These are phyloP conservation scores for Oryza punctata DNA, from an alignment of 176 grass and related monocot species.

Conservation along the genomic window DNA sequence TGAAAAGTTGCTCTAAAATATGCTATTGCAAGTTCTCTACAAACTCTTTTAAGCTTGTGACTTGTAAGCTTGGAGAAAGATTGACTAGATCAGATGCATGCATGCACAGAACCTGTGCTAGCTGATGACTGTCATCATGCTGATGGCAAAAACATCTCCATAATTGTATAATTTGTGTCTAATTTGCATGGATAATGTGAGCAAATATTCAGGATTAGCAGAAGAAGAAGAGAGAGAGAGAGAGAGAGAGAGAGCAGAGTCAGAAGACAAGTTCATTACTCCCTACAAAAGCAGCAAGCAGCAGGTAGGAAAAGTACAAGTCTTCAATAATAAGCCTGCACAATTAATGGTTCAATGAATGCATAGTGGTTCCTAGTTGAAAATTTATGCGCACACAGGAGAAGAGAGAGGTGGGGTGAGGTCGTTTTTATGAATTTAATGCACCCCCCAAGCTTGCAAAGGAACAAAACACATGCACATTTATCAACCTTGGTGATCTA, in stretches of 20 bases:
- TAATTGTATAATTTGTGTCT: not conserved
- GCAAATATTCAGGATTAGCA: not conserved
- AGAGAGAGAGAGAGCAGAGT: not conserved
- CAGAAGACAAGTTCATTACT: not conserved
- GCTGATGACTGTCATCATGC: not conserved
- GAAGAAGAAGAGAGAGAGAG: not conserved
- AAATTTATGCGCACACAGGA: constrained; percentile 14
- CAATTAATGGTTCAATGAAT: constrained; percentile 53
- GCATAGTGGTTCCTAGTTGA: constrained; percentile 45
- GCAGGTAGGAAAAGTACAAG: constrained; percentile 34
- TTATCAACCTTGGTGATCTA: constrained; percentile 16
- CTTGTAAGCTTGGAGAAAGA: constrained; percentile 17
- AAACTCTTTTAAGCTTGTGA: too few relatives aligned
- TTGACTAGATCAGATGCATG: not conserved
- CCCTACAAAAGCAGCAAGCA: not conserved
- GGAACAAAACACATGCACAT: constrained; percentile 43
- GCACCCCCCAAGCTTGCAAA: not conserved
- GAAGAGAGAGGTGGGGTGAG: not conserved
- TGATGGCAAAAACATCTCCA: not conserved
- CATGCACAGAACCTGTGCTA: constrained; percentile 2
- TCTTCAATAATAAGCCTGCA: constrained; percentile 40
- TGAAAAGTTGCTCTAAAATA: too few relatives aligned
- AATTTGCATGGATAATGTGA: not conserved
- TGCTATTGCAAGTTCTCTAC: not conserved
- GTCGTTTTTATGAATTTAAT: constrained; percentile 2